Evolutionary conservation across 2,329 filamentous ascomycete species (phyloP), one percentile per base, ranked within the genome.

Genomic region (Phaeoacremonium minimum): DNA sequence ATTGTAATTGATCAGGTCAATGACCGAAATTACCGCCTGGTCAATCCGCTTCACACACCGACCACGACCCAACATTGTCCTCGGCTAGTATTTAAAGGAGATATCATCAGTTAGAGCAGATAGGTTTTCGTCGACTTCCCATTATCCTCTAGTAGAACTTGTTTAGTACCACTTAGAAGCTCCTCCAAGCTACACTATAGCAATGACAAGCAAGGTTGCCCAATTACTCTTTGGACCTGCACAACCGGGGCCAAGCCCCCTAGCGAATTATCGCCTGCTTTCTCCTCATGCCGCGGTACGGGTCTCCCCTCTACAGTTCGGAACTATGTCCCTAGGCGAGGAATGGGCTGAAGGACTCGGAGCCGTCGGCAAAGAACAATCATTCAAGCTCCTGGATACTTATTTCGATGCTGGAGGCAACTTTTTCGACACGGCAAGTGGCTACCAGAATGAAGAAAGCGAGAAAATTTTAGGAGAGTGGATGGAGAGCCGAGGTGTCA

Each of bases 341-440:
- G 22, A 9, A 9, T 26, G 22, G 22, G 22, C 9, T n/a, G 20
- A 33, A 7, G 17, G 29, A 7, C 30, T 43, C 16, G 42, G 42
- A 12, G 29, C 32, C 5, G 33, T 40, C 18, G 36, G 30, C 52
- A 77, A 79, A 49, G 67, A 72, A 30, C 51, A 60, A n/a, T 58
- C 68, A 2, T 77, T 77, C 48, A 62, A 65, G 26, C 63, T 82
- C 17, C 62, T 81, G 1, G 75, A 80, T 42, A 63, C 64, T 39
- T 80, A 68, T 55, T 68, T 63, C 37, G 61, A 63, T 11, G 57
- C 66, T 1, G 77, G 76, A 4, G 77, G 77, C 4, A 81, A 80
- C 55, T 80, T 81, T 52, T 76, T 82, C 47, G 77, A 82, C 49
- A 80, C 74, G 1, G 46, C 68, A 20, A 69, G 64, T 53, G 63